Percentiles rank a stretch among this genome's conserved stretches.
Evolutionary conservation across 768 basidiomycete species (phyloP).

Genomic region (Mycena latifolia): DNA sequence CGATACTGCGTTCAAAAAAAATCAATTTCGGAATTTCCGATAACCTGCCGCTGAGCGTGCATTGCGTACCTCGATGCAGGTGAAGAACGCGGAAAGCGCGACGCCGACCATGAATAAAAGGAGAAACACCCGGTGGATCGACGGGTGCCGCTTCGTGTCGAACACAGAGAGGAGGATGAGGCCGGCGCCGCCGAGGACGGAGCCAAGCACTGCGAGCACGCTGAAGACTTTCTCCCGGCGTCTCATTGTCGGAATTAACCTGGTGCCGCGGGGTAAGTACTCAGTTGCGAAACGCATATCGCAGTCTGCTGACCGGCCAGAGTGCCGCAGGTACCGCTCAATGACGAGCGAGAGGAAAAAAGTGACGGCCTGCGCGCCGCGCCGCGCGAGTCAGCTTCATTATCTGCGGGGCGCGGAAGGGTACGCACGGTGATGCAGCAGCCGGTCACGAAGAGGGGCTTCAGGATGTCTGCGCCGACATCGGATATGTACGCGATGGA

Average conservation of each 20-base stretch:
- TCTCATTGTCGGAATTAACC: conserved; percentile 72
- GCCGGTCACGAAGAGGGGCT: conserved; percentile 80
- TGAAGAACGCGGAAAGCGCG: conserved; percentile 79
- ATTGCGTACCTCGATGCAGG: conserved; percentile 68
- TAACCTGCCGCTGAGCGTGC: no score
- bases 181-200: conserved; percentile 72
- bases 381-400: neutral
- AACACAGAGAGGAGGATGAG: conserved; percentile 79
- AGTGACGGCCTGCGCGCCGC: conserved; percentile 50
- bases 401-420: neutral
- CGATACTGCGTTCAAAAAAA: conserved; percentile 66
- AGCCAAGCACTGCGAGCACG: conserved; percentile 68
- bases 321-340: conserved; percentile 76
- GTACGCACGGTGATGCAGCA: conserved; percentile 65
- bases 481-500: conserved; percentile 83
- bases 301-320: conserved; percentile 67
- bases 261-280: conserved; percentile 37
- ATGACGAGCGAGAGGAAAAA: conserved; percentile 72
- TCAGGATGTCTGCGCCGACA: conserved; percentile 77
- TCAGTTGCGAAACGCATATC: no score
- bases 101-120: conserved; percentile 83
- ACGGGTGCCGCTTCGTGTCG: conserved; percentile 69
- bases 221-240: conserved; percentile 67
- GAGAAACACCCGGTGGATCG: conserved; percentile 70
- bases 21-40: no score